A percentile compares a stretch with the other conserved stretches of the same genome.
These are phyloP conservation scores for Zalaria sp. DNA, from an alignment of 2,329 filamentous ascomycete genomes.

Conservation along the genomic window DNA sequence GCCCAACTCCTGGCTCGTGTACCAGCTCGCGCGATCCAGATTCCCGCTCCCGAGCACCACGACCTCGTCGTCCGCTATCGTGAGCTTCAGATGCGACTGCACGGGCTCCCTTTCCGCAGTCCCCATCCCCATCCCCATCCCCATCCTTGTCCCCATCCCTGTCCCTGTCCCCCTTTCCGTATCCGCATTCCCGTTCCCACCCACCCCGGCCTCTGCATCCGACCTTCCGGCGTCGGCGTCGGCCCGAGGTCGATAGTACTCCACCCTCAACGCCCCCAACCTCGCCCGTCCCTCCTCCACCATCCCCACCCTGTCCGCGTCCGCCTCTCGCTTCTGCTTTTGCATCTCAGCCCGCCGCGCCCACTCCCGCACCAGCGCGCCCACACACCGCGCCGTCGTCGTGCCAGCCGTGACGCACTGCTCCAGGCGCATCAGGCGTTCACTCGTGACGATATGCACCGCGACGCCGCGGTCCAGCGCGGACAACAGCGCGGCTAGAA, in stretches of 20 bases:
- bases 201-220: too few relatives aligned
- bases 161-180: too few relatives aligned
- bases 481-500: conserved; percentile 45
- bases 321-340: too few relatives aligned
- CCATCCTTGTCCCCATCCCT: too few relatives aligned
- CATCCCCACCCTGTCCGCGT: too few relatives aligned
- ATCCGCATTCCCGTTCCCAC: too few relatives aligned
- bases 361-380: conserved; percentile 15
- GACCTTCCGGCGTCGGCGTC: too few relatives aligned
- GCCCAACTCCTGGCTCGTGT: conserved; percentile 72
- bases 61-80: conserved; percentile 53
- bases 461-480: conserved; percentile 53
- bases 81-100: conserved; percentile 66
- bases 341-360: too few relatives aligned
- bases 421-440: conserved; percentile 42
- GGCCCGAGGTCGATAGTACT: conserved; percentile 7
- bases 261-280: conserved; percentile 41
- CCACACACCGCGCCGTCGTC: conserved; percentile 52
- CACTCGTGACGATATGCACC: conserved; percentile 31
- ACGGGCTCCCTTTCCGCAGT: conserved; percentile 37
- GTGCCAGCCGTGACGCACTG: conserved; percentile 70
- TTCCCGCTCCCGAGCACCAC: conserved; percentile 67
- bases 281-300: conserved; percentile 28
- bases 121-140: too few relatives aligned
- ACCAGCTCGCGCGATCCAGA: conserved; percentile 76